Evolutionary conservation across 768 basidiomycete genomes (phyloP).

Genomic region (Mycena rebaudengoi): DNA sequence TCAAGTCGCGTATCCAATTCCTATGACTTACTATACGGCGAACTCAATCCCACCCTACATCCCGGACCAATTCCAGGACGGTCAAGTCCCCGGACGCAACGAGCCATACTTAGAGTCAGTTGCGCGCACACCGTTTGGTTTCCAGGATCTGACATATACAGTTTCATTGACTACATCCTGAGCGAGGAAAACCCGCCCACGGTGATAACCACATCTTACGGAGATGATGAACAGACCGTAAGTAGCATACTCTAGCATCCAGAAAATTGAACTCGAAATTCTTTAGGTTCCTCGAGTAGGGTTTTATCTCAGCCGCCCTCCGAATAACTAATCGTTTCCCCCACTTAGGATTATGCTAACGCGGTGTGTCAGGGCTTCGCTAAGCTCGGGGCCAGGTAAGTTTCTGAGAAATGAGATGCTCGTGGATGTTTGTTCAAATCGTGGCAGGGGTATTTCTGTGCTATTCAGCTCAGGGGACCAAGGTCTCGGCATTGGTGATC

Average conservation of each 20-base stretch:
- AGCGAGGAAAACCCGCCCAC: conserved; percentile 41
- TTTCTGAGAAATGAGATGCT: too few species aligned
- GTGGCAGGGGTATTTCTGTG: conserved; percentile 42
- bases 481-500: conserved; percentile 47
- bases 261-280: too few species aligned
- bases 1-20: conserved; percentile 57
- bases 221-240: conserved; percentile 40
- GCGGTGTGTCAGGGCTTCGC: conserved; percentile 51
- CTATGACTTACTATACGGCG: conserved; percentile 52
- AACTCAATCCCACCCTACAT: conserved; percentile 54
- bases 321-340: background rate
- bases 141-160: background rate
- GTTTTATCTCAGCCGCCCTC: background rate
- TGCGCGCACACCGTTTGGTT: background rate
- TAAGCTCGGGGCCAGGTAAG: conserved; percentile 50
- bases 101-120: conserved; percentile 49
- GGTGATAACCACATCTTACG: conserved; percentile 50
- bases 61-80: conserved; percentile 36
- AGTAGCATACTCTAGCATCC: background rate
- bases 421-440: background rate
- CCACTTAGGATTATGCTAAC: conserved; percentile 49
- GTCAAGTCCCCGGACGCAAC: conserved; percentile 41
- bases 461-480: conserved; percentile 51
- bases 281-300: conserved; percentile 12
- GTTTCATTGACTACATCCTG: conserved; percentile 48